Base-by-base conservation (phyloP, 2,329 filamentous ascomycete genomes). In the Huntiella decipiens region DNA sequence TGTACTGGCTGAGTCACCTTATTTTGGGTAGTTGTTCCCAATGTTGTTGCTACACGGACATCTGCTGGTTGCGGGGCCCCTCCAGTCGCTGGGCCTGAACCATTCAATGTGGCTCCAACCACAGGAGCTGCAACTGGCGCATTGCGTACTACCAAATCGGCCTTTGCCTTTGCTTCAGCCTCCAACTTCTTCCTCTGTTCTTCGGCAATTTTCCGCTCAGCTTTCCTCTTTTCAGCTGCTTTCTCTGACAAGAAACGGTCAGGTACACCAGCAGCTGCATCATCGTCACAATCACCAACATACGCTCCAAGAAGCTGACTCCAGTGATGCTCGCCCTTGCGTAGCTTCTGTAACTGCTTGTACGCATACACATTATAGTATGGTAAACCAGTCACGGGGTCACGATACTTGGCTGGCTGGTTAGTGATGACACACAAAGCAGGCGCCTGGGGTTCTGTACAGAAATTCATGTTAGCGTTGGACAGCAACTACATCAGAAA, bases 351-450 rank as follows among this genome's bases (percentile, higher is more conserved):
- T 39, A 96, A 80, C 59, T 92, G 78, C 54, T 76, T 76, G 62
- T 86, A 95, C 0, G 86, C 87, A 51, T 79, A 73, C 38, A 75
- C 66, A 57, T 88, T 88, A 52, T 75, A 72, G 61, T 88, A 98
- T 1, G 79, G 75, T 12, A 96, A 68, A 0, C 83, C 82, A 0
- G 88, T 96, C 53, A 74, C 72, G 0, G 86, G 84, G 59, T 98
- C 91, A 17, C 78, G 74, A 60, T 92, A 96, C 46, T 76, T 76
- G 10, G 88, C 91, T 4, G 79, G 74, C 45, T 79, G 73, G 55
- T 79, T 81, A 1, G 85, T 95, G 57, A 96, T 87, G 42, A 78
- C 79, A 60, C 91, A 98, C 31, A 79, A 66, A 12, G 71, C 63
- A 1, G 61, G 57, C 11, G 68, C 63, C 3, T 67, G 57, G 13